These are phyloP conservation scores for Anacardium occidentale DNA, from an alignment of 345 rosid genomes.

Conservation along the genomic window DNA sequence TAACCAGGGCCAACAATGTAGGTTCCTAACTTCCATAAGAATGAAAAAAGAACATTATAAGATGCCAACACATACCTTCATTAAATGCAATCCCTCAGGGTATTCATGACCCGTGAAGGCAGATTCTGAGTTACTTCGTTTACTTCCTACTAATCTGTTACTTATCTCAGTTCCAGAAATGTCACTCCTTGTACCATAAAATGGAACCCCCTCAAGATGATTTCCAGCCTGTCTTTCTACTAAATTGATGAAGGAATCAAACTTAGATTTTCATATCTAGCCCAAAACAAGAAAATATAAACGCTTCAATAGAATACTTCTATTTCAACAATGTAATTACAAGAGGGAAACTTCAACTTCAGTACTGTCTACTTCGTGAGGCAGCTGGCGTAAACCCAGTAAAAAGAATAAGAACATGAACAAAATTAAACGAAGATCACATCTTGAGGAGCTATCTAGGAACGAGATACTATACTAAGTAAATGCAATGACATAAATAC, in stretches of 20 bases:
- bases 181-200: slow-evolving; percentile 68
- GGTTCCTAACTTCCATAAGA: slow-evolving; percentile 11
- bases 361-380: neutral
- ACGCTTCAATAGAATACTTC: neutral
- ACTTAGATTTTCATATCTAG: slow-evolving; percentile 17
- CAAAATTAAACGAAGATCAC: neutral
- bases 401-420: neutral
- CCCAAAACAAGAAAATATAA: slow-evolving; percentile 15
- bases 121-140: slow-evolving; percentile 77
- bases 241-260: slow-evolving; percentile 32
- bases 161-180: slow-evolving; percentile 61
- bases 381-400: neutral
- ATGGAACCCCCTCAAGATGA: slow-evolving; percentile 85
- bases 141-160: slow-evolving; percentile 62
- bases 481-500: slow-evolving; percentile 3
- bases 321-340: slow-evolving; percentile 3
- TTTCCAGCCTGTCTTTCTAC: slow-evolving; percentile 60
- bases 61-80: slow-evolving; percentile 54
- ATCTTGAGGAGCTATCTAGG: slow-evolving; percentile 5
- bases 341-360: slow-evolving; percentile 15
- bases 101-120: slow-evolving; percentile 61
- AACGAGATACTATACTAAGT: neutral
- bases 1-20: slow-evolving; percentile 1
- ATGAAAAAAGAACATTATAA: neutral
- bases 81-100: slow-evolving; percentile 67